Conservation (phyloP, 2,329 filamentous ascomycete genomes). For the Neonectria sp. region DNA sequence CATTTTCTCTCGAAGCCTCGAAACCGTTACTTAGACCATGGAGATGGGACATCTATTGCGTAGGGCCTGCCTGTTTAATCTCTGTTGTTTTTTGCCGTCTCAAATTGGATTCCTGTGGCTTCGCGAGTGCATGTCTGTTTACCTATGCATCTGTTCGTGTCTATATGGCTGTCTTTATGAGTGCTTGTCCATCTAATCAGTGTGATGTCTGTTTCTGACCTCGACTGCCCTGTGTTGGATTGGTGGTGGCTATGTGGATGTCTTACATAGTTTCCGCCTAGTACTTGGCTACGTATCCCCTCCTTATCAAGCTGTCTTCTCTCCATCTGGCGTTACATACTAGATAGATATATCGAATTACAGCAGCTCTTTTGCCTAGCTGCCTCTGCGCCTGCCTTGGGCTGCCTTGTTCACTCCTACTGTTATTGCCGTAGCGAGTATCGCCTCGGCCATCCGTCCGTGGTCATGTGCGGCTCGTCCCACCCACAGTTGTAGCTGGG, state of each 20-base stretch:
- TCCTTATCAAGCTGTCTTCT: neutral
- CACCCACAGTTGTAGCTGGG: slow-evolving; percentile 4
- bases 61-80: slow-evolving; percentile 52
- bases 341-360: neutral
- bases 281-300: neutral
- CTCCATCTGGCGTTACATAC: neutral
- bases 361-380: neutral
- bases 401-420: neutral
- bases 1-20: slow-evolving; percentile 58
- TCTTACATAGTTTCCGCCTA: neutral
- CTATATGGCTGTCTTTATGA: neutral
- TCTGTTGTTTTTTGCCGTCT: slow-evolving; percentile 46
- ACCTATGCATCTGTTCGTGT: neutral
- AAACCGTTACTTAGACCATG: slow-evolving; percentile 56
- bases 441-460: neutral
- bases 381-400: too few relatives aligned
- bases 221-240: neutral
- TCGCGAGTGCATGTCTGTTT: slow-evolving; percentile 13
- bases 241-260: neutral
- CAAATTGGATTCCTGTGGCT: slow-evolving; percentile 24
- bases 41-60: slow-evolving; percentile 53
- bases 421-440: neutral
- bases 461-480: slow-evolving; percentile 22
- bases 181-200: neutral
- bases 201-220: neutral